phyloP scores from a whole-genome alignment of 2,329 filamentous ascomycete species.

The Penicillium sp. region DNA sequence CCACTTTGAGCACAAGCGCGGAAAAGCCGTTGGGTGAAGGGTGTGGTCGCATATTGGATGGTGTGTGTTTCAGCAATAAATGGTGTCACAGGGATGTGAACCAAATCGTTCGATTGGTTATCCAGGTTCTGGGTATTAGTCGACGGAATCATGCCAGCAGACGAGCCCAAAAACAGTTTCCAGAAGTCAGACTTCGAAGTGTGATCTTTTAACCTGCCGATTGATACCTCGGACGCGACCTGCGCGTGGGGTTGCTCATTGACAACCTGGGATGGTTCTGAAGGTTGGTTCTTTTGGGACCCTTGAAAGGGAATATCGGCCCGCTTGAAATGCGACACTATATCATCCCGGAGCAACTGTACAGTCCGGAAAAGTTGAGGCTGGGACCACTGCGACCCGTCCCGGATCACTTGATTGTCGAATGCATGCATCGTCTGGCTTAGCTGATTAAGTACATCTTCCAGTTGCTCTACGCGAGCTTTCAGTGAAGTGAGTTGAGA shows the following conservation, averaged over 20 bases:
- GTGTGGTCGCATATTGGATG: constrained; percentile 10
- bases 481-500: constrained; percentile 8
- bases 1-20: constrained; percentile 10
- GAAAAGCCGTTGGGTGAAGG: constrained; percentile 12
- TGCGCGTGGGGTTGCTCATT: not conserved
- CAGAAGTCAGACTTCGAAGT: not conserved
- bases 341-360: constrained; percentile 4
- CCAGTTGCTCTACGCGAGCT: constrained; percentile 8
- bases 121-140: not conserved
- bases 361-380: constrained; percentile 4
- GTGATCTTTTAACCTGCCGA: not conserved
- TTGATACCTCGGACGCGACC: not conserved
- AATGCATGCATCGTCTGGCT: constrained; percentile 6
- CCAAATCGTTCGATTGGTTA: not conserved
- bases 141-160: not conserved
- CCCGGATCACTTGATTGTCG: not conserved
- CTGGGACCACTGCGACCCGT: not conserved
- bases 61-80: not conserved
- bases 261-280: not conserved
- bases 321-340: constrained; percentile 1
- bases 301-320: not conserved
- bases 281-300: not conserved
- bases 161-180: constrained; percentile 1
- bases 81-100: not conserved
- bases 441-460: constrained; percentile 4